Base-by-base conservation (phyloP, 768 basidiomycete genomes). In the Suillus americanus region DNA sequence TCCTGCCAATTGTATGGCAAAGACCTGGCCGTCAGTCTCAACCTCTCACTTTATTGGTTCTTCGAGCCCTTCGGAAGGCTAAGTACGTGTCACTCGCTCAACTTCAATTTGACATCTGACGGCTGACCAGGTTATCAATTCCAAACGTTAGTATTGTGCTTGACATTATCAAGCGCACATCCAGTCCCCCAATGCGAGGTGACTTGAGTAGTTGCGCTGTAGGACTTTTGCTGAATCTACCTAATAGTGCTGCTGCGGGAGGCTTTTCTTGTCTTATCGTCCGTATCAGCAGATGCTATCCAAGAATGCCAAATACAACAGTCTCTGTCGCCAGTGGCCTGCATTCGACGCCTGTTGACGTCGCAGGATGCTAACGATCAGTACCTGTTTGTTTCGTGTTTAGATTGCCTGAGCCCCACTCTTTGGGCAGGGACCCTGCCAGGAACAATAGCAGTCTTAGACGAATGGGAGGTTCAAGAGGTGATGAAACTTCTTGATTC, bases 391-490 rank as follows among this genome's bases (percentile, higher is more conserved):
- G 70, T 94, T 13, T 77, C 81, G 2, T 92, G 90, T 66, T 72
- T 94, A 57, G 79, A 82, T 46, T 85, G 81, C 46, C 66, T 92
- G 14, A 82, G 88, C 67, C 82, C 86, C 7, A 73, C 72, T 23
- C 67, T 86, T 25, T 94, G 92, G 92, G 89, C 90, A 8, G 92
- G 91, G 14, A 86, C 83, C 10, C 76, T 73, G 8, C 73, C 80
- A 4, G 80, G 82, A 6, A 74, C 82, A 23, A 81, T 83, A 41
- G 78, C 86, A 1, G 76, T 86, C 10, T 74, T 94, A 54, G 88
- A 91, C n/a, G 85, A 80, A 62, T 84, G 83, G 82, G 92, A 94
- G 61, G 91, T 94, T 45, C 88, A 88, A 60, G 79, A 80, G 40
- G 79, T 94, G 25, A 90, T 94, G 86, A 83, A 81, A 64, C 75